Conservation (phyloP, 345 rosid genomes). For the Citrus inodora region DNA sequence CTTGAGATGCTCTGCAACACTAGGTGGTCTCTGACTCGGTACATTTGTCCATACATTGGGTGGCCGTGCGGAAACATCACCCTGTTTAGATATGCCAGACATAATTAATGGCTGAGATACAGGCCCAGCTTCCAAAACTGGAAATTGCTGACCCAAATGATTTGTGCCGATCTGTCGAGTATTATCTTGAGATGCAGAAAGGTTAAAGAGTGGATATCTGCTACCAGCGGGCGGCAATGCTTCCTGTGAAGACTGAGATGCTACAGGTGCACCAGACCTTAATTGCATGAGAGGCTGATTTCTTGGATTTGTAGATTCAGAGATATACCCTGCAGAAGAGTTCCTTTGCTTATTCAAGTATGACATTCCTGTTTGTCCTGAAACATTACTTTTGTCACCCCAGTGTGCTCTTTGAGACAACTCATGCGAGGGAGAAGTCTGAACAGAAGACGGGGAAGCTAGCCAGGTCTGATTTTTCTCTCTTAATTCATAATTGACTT, state of each 20-base stretch:
- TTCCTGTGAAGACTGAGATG: conserved; percentile 22
- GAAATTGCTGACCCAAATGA: conserved; percentile 30
- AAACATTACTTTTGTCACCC: conserved; percentile 14
- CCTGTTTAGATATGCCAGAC: conserved; percentile 24
- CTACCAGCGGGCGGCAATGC: conserved; percentile 15
- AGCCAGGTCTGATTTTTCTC: conserved; percentile 27
- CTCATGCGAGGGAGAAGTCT: conserved; percentile 20
- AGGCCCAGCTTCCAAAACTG: conserved; percentile 31
- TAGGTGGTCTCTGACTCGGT: conserved; percentile 26
- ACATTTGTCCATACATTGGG: conserved; percentile 32
- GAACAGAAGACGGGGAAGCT: conserved; percentile 29
- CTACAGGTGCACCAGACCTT: conserved; percentile 14
- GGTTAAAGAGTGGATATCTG: conserved; percentile 19
- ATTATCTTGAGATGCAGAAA: conserved; percentile 16
- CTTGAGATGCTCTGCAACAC: conserved; percentile 14
- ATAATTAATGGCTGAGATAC: conserved; percentile 23
- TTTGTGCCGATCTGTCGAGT: conserved; percentile 7
- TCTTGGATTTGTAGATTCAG: conserved; percentile 12
- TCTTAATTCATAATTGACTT: conserved; percentile 23
- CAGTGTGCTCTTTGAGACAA: conserved; percentile 24
- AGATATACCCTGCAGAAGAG: conserved; percentile 14
- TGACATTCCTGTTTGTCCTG: conserved; percentile 15
- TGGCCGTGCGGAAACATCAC: conserved; percentile 20
- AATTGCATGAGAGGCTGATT: conserved; percentile 28
- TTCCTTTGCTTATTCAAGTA: conserved; percentile 24